A percentile compares a stretch with the other conserved stretches of the same genome.
These are phyloP conservation scores for Clitocybe nebularis DNA, from an alignment of 1,284 basidiomycete species.

Conservation along the genomic window DNA sequence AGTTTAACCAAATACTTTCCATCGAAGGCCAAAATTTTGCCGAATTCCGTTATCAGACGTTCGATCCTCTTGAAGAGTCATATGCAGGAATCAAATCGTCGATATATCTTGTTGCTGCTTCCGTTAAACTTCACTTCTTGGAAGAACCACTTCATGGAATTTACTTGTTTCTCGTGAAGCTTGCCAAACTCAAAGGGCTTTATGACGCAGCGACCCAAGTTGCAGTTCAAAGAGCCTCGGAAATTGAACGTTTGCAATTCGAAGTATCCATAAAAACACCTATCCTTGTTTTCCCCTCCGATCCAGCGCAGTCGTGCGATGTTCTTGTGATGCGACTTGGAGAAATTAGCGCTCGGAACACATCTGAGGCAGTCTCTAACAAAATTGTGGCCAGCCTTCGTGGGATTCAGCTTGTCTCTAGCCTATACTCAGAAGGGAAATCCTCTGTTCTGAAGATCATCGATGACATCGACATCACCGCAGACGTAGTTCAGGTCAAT, in stretches of 20 bases:
- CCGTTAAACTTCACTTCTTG: constrained; percentile 87
- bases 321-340: constrained; percentile 82
- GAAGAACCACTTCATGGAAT: constrained; percentile 86
- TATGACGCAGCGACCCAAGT: constrained; percentile 95
- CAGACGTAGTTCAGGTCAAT: constrained; percentile 65
- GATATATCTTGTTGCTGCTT: constrained; percentile 84
- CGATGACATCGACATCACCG: constrained; percentile 83
- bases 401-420: constrained; percentile 84
- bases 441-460: constrained; percentile 78
- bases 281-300: constrained; percentile 85
- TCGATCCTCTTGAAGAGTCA: constrained; percentile 65
- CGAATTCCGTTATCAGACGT: constrained; percentile 94
- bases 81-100: constrained; percentile 87
- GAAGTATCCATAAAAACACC: constrained; percentile 90
- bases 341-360: constrained; percentile 84
- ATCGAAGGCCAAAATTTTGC: constrained; percentile 97
- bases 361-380: constrained; percentile 60
- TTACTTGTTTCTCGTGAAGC: constrained; percentile 81
- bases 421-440: constrained; percentile 47
- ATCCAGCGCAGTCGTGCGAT: constrained; percentile 64
- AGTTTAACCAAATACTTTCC: constrained; percentile 87
- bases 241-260: constrained; percentile 90
- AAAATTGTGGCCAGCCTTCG: constrained; percentile 77
- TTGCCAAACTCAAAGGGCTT: constrained; percentile 88
- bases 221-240: constrained; percentile 88